A percentile compares a stretch with the other conserved stretches of the same genome.
phyloP scores from a whole-genome alignment of 371 early-diverging fungal species.

The Choanephora cucurbitarum region DNA sequence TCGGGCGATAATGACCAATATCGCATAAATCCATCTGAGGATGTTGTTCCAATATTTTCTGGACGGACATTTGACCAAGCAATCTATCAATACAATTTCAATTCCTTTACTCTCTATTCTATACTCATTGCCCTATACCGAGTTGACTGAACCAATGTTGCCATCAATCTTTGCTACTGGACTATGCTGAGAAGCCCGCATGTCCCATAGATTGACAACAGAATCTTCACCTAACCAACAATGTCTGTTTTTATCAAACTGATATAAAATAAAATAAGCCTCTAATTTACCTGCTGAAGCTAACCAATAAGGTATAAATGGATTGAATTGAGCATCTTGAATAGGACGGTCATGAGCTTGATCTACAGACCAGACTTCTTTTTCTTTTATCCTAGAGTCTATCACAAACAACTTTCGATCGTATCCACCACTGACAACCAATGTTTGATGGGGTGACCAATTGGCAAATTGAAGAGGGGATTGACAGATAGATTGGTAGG shows the following conservation, averaged over 20 bases:
- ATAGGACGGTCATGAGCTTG: conserved; percentile 48
- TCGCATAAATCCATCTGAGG: conserved; percentile 53
- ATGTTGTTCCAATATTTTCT: conserved; percentile 55
- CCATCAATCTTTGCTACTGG: conserved; percentile 63
- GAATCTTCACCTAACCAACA: conserved; percentile 64
- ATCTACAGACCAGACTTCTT: conserved; percentile 27
- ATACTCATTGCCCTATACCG: too few relatives aligned
- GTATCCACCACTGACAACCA: conserved; percentile 33
- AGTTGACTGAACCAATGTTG: conserved; percentile 47
- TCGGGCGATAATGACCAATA: conserved; percentile 46
- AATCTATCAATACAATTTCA: conserved; percentile 37
- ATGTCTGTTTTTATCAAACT: too few relatives aligned
- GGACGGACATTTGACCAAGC: conserved; percentile 66
- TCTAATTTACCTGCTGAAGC: conserved; percentile 55
- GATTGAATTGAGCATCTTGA: conserved; percentile 65
- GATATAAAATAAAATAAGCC: too few relatives aligned
- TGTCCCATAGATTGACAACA: conserved; percentile 75
- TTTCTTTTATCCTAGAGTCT: conserved; percentile 21
- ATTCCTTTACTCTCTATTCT: too few relatives aligned
- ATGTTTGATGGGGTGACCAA: conserved; percentile 40
- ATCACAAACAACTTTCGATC: conserved; percentile 25
- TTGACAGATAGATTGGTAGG: not conserved
- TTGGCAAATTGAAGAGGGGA: conserved; percentile 23
- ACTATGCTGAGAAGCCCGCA: conserved; percentile 53
- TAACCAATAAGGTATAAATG: conserved; percentile 83